These are phyloP conservation scores for Globisporangium emineosum DNA, from an alignment of 352 stramenopile genomes.

Conservation along the genomic window DNA sequence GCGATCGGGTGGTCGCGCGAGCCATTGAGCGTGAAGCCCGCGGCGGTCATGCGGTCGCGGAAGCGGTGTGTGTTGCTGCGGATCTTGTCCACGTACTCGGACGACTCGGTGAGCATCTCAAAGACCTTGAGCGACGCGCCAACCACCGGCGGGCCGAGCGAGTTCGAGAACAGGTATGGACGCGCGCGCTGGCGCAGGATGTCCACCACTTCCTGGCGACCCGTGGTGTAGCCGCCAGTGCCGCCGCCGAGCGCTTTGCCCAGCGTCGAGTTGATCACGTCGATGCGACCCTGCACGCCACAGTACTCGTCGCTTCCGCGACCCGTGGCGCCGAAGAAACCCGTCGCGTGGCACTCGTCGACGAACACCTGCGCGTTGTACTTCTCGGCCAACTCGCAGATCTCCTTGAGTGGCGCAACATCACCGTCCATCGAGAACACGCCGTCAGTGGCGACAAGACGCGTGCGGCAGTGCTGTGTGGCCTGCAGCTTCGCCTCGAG, in stretches of 20 bases:
- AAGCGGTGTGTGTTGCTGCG: constrained; percentile 90
- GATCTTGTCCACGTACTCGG: constrained; percentile 87
- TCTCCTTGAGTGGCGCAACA: constrained; percentile 88
- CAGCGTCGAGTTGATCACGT: constrained; percentile 94
- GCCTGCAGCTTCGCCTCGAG: constrained; percentile 88
- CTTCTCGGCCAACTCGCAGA: constrained; percentile 87
- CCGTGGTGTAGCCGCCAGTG: constrained; percentile 92
- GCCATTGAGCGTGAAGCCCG: constrained; percentile 89
- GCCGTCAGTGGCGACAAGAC: constrained; percentile 91
- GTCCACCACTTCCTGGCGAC: constrained; percentile 89
- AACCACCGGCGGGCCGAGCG: constrained; percentile 90
- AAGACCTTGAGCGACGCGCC: constrained; percentile 93
- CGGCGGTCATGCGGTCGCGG: constrained; percentile 87
- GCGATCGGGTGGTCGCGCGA: constrained; percentile 88
- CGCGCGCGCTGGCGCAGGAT: constrained; percentile 88
- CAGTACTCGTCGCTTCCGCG: constrained; percentile 92
- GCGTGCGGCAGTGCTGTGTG: constrained; percentile 88
- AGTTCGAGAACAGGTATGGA: constrained; percentile 94
- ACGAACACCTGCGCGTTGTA: constrained; percentile 94
- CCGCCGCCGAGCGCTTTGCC: constrained; percentile 92
- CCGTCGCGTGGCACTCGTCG: constrained; percentile 93
- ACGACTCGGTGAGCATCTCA: constrained; percentile 87
- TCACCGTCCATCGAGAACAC: constrained; percentile 96
- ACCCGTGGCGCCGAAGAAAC: constrained; percentile 91
- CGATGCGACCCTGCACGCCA: constrained; percentile 84